Evolutionary conservation across 495 filamentous ascomycete species (phyloP).

Genomic region (Aspergillus baeticus): DNA sequence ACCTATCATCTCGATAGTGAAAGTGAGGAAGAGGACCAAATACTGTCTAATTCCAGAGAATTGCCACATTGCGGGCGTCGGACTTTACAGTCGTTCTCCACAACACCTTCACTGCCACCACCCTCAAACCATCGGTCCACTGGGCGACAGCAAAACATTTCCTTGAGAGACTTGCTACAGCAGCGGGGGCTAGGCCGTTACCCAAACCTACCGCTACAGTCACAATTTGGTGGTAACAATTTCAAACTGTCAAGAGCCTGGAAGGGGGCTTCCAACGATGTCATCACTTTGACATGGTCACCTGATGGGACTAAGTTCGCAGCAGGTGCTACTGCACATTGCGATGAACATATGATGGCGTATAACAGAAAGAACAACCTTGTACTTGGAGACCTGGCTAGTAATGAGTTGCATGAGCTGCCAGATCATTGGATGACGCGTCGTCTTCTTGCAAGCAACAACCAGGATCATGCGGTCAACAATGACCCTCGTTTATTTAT

Average conservation of each 20-base stretch:
- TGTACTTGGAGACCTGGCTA: conserved; percentile 61
- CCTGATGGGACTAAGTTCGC: conserved; percentile 49
- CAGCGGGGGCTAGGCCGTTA: conserved; percentile 26
- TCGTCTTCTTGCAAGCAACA: conserved; percentile 57
- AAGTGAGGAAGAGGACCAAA: conserved; percentile 7
- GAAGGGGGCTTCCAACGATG: conserved; percentile 54
- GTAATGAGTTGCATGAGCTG: conserved; percentile 58
- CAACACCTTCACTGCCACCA: neutral
- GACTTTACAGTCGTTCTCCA: neutral
- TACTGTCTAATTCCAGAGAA: neutral
- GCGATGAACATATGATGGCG: conserved; percentile 73
- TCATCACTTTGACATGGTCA: conserved; percentile 48
- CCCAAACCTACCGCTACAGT: conserved; percentile 17
- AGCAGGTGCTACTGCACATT: conserved; percentile 69
- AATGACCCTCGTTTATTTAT: conserved; percentile 68
- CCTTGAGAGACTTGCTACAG: conserved; percentile 21
- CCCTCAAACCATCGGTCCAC: neutral
- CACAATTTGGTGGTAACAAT: conserved; percentile 18
- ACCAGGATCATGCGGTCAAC: conserved; percentile 60
- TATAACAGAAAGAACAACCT: conserved; percentile 84
- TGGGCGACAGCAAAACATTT: neutral
- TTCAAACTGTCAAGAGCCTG: conserved; percentile 40
- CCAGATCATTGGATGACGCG: conserved; percentile 66
- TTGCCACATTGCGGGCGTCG: neutral
- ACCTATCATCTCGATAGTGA: conserved; percentile 4